These are phyloP conservation scores for Aspergillus spinulosporus DNA, from an alignment of 2,329 filamentous ascomycete species.

Conservation along the genomic window DNA sequence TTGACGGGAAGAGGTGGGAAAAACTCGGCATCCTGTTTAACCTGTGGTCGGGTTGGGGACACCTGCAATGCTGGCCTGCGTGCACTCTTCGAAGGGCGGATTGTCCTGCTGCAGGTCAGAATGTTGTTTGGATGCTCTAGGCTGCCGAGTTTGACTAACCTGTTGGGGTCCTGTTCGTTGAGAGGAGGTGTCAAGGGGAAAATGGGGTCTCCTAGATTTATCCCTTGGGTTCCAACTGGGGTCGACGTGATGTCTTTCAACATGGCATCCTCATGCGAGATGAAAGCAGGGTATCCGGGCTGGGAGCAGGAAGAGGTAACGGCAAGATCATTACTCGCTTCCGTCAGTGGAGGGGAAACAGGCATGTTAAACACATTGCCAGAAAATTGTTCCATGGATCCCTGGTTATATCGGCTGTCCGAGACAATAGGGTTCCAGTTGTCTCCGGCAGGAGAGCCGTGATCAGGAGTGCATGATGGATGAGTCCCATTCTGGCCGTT, in stretches of 20 bases:
- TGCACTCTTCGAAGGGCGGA: conserved; percentile 40
- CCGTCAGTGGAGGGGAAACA: conserved; percentile 45
- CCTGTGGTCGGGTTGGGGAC: conserved; percentile 32
- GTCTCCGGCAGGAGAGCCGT: conserved; percentile 38
- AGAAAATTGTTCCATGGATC: conserved; percentile 39
- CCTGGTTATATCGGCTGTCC: conserved; percentile 36
- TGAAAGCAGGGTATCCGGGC: conserved; percentile 40
- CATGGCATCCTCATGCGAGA: conserved; percentile 40
- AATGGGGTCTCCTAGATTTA: conserved; percentile 42
- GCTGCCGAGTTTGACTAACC: conserved; percentile 32
- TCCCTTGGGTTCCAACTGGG: conserved; percentile 36
- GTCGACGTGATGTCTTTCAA: conserved; percentile 38
- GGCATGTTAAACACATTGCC: conserved; percentile 41
- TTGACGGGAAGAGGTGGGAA: conserved; percentile 37
- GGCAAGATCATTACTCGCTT: conserved; percentile 44
- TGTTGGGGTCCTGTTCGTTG: conserved; percentile 44
- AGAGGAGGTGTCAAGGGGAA: conserved; percentile 42
- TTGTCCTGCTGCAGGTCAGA: conserved; percentile 35
- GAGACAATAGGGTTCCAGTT: conserved; percentile 40
- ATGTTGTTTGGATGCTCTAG: background rate
- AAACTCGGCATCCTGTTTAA: conserved; percentile 41
- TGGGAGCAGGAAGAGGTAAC: conserved; percentile 44
- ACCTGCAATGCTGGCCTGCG: conserved; percentile 40
- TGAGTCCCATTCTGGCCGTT: conserved; percentile 34
- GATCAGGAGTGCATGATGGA: conserved; percentile 37